Base-by-base conservation (phyloP, 2,329 filamentous ascomycete species). In the Annulohypoxylon truncatum region DNA sequence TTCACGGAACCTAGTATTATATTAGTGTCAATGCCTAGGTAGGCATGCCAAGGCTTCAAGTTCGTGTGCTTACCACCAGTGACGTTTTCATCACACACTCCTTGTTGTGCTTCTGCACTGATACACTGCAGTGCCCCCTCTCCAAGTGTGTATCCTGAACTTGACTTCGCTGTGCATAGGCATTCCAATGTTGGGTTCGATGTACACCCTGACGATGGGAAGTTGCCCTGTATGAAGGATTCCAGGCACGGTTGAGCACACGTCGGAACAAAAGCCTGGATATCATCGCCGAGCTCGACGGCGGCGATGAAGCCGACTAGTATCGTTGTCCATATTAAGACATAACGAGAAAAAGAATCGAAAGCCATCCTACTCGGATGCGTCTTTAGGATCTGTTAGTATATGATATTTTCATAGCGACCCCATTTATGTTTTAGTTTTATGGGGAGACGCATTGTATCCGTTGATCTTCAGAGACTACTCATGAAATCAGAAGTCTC, bases 111-210 rank as follows among this genome's bases (percentile, higher is more conserved):
- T 73, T 87, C 84, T 6, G 86, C 86, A 7, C 85, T 80, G 31
- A 92, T 83, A 76, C 91, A 94, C 73, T 90, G 86, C 67, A 92
- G 78, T 3, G 88, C 89, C 9, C 85, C 90, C 78, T 93, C 91
- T n/a, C 90, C 90, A 50, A 93, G 73, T 1, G 91, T 93, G 71
- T 89, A 90, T 8, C 88, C 89, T 28, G 85, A 85, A 10, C 77
- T 78, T 7, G 89, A 89, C 31, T 82, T 81, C 62, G 83, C 82
- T 35, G 84, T 83, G 76, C 91, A 94, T 5, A 93, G 81, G 70
- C 89, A 92, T 72, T 83, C 79, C 70, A 92, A 76, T 24, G 89
- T 82, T 9, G 84, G 81, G 12, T 79, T 78, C 31, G 77, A 74
- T 28, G 82, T 81, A 72, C 89, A 91, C 50, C 76, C 74, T 52